phyloP scores from a whole-genome alignment of 176 grass and related monocot species.

The Hordeum marinum region DNA sequence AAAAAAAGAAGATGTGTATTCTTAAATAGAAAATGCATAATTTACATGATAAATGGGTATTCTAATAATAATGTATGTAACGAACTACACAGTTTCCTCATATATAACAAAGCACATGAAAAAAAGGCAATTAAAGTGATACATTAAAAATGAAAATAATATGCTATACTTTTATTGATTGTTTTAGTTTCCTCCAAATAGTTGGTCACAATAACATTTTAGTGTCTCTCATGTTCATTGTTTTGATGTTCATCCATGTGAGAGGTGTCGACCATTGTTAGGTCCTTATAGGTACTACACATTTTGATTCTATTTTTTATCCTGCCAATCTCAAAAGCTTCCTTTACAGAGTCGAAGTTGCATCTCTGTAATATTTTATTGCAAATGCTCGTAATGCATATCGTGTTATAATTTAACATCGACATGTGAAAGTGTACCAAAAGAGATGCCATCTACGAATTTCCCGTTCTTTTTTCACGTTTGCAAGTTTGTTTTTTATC shows the following conservation, averaged over 20 bases:
- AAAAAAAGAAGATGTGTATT: too few species aligned
- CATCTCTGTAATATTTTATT: not conserved
- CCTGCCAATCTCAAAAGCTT: not conserved
- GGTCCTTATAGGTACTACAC: not conserved
- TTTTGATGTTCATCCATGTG: not conserved
- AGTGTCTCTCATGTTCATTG: not conserved
- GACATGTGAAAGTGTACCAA: not conserved
- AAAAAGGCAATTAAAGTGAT: not conserved
- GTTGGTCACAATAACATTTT: not conserved
- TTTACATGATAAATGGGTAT: not conserved
- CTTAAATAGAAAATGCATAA: too few species aligned
- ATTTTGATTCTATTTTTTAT: not conserved
- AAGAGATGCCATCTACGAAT: not conserved
- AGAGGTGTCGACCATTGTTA: not conserved
- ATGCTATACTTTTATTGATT: not conserved
- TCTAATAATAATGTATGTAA: not conserved
- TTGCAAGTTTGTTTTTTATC: not conserved
- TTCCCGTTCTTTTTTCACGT: not conserved
- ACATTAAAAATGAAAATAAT: not conserved
- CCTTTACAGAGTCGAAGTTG: not conserved
- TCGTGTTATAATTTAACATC: not conserved
- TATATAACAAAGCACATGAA: not conserved
- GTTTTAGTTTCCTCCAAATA: not conserved
- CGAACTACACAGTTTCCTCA: not conserved
- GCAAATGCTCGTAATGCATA: not conserved